Conservation (phyloP, 139 green algal genomes). For the Pleodorina starrii region DNA sequence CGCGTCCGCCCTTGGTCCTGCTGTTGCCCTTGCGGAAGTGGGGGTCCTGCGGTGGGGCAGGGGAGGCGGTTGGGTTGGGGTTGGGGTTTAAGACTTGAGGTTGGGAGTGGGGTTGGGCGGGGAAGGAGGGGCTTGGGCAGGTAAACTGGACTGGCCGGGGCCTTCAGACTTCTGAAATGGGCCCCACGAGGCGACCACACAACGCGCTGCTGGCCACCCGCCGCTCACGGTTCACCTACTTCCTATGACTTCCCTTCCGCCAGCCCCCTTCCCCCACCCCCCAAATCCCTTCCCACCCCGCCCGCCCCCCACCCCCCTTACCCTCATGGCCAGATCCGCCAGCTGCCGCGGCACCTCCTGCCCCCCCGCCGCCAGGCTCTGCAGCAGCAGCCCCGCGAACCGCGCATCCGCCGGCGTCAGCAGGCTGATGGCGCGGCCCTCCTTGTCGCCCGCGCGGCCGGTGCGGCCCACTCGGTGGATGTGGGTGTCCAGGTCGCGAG, state of each 20-base stretch:
- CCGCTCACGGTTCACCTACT: too few relatives aligned
- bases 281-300: not conserved
- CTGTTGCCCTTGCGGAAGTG: constrained; percentile 56
- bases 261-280: too few relatives aligned
- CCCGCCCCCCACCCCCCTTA: not conserved
- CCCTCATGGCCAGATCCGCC: constrained; percentile 79
- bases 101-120: too few relatives aligned
- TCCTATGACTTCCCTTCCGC: too few relatives aligned
- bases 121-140: too few relatives aligned
- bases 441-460: constrained; percentile 94
- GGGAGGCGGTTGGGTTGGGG: too few relatives aligned
- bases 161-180: too few relatives aligned
- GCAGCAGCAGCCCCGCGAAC: constrained; percentile 83
- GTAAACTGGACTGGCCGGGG: too few relatives aligned
- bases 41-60: constrained; percentile 52
- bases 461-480: constrained; percentile 92
- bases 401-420: constrained; percentile 78
- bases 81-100: too few relatives aligned
- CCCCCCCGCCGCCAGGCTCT: constrained; percentile 76
- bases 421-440: constrained; percentile 90
- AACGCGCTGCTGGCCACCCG: too few relatives aligned
- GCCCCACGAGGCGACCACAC: too few relatives aligned
- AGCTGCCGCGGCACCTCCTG: constrained; percentile 82
- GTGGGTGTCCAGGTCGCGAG: constrained; percentile 91
- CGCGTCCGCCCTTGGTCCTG: constrained; percentile 49